Conservation (phyloP, 192 early-diverging fungal genomes). For the Linderina pennispora region DNA sequence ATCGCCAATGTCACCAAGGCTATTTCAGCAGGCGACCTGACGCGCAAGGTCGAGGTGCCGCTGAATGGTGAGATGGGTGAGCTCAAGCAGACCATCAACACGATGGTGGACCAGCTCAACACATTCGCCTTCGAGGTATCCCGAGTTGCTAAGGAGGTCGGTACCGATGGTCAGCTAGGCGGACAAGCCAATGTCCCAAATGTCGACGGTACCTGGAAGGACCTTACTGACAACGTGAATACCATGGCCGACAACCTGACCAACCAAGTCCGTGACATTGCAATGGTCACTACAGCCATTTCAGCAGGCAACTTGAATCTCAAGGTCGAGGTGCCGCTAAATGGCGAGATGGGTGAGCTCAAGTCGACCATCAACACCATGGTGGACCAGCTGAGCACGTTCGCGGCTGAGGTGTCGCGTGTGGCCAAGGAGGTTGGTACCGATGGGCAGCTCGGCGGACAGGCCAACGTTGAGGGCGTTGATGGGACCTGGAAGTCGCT, state of each 20-base stretch:
- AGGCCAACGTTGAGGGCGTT: slow-evolving; percentile 47
- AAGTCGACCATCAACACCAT: slow-evolving; percentile 42
- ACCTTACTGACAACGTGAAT: slow-evolving; percentile 53
- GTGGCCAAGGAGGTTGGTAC: slow-evolving; percentile 53
- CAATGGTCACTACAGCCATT: no score
- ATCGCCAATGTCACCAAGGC: slow-evolving; percentile 53
- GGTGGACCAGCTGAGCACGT: slow-evolving; percentile 48
- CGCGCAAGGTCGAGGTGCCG: slow-evolving; percentile 43
- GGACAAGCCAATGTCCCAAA: slow-evolving; percentile 47
- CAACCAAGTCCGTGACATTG: slow-evolving; percentile 49
- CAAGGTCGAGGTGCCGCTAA: no score
- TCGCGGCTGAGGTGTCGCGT: slow-evolving; percentile 46
- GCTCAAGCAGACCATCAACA: slow-evolving; percentile 49
- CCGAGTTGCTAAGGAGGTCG: slow-evolving; percentile 52
- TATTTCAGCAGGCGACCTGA: slow-evolving; percentile 49
- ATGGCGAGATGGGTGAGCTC: no score
- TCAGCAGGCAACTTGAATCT: no score
- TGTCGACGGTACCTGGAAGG: slow-evolving; percentile 53
- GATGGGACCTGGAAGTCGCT: slow-evolving; percentile 48
- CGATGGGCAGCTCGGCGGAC: slow-evolving; percentile 48
- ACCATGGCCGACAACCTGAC: slow-evolving; percentile 53
- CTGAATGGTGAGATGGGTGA: slow-evolving; percentile 46
- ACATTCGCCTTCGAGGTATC: slow-evolving; percentile 52
- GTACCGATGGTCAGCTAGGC: slow-evolving; percentile 53
- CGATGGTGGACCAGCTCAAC: slow-evolving; percentile 48